phyloP scores from a whole-genome alignment of 2,329 filamentous ascomycete species.

The Epichloe elymi region DNA sequence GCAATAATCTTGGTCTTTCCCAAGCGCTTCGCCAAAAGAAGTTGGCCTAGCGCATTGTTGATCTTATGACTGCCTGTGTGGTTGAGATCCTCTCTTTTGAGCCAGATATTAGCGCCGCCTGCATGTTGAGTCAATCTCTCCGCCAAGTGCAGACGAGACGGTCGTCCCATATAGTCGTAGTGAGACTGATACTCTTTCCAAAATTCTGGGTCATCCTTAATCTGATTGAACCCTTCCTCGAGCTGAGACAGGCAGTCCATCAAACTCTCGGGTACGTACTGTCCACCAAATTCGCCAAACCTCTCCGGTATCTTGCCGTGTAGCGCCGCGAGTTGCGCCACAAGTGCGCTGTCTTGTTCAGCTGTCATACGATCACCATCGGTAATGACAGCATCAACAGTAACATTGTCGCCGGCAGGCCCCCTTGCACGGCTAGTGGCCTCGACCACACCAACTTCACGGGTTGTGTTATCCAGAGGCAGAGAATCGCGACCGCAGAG shows the following conservation, averaged over 20 bases:
- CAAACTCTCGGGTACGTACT: conserved; percentile 92
- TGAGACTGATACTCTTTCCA: conserved; percentile 96
- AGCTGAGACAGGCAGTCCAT: conserved; percentile 94
- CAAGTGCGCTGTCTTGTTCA: conserved; percentile 44
- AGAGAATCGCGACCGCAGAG: conserved; percentile 35
- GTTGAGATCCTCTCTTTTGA: conserved; percentile 95
- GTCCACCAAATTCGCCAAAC: conserved; percentile 92
- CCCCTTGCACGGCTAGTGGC: conserved; percentile 42
- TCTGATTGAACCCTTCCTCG: conserved; percentile 79
- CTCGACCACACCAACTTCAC: conserved; percentile 59
- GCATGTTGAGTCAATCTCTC: conserved; percentile 78
- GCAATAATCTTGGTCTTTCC: conserved; percentile 97
- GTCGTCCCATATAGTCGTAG: conserved; percentile 94
- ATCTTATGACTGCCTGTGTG: conserved; percentile 99
- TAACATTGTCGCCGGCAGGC: conserved; percentile 24
- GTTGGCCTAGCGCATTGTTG: conserved; percentile 93
- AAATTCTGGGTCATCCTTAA: conserved; percentile 77
- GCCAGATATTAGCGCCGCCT: conserved; percentile 89
- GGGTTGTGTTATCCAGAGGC: conserved; percentile 30
- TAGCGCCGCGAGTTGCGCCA: conserved; percentile 73
- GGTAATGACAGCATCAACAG: conserved; percentile 47
- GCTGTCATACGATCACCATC: conserved; percentile 54
- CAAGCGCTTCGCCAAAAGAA: conserved; percentile 70
- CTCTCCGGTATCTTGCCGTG: conserved; percentile 71
- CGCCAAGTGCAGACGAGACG: conserved; percentile 81